These are phyloP conservation scores for Plasmodium cynomolgi DNA, from an alignment of 169 alveolate species.

Conservation along the genomic window DNA sequence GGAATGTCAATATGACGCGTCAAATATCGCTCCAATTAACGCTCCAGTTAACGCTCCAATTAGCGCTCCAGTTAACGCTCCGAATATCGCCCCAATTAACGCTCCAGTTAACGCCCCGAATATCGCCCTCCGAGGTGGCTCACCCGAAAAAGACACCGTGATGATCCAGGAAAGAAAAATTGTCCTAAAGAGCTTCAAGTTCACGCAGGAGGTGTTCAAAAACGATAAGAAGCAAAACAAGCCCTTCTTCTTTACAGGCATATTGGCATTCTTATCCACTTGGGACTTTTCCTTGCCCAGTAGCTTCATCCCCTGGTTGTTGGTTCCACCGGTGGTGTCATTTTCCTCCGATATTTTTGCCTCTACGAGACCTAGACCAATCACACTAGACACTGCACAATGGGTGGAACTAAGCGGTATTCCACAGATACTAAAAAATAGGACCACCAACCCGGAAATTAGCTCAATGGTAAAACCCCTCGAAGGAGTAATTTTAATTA, in stretches of 20 bases:
- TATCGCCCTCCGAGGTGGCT: no score
- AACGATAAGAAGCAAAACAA: constrained; percentile 4
- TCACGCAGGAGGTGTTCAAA: constrained; percentile 70
- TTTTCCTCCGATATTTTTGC: constrained; percentile 21
- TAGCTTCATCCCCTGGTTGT: background rate
- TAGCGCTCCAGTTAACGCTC: background rate
- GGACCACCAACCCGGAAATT: constrained; percentile 86
- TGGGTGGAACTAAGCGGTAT: constrained; percentile 91
- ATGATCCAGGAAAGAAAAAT: constrained; percentile 66
- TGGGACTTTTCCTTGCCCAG: background rate
- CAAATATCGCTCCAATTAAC: background rate
- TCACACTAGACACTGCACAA: constrained; percentile 87
- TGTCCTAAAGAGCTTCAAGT: constrained; percentile 64
- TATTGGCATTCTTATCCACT: background rate
- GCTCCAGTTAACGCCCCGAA: no score
- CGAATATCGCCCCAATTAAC: background rate
- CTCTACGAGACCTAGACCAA: constrained; percentile 88
- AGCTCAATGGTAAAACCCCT: constrained; percentile 88
- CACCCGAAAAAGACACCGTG: constrained; percentile 74
- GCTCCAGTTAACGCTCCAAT: no score
- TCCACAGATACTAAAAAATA: constrained; percentile 85
- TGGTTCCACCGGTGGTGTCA: background rate
- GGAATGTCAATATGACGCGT: background rate
- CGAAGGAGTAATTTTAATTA: constrained; percentile 88
- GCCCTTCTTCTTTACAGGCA: background rate